Percentiles rank a stretch among this genome's conserved stretches.
Conservation (phyloP, 495 filamentous ascomycete species). For the Xylona heveae region DNA sequence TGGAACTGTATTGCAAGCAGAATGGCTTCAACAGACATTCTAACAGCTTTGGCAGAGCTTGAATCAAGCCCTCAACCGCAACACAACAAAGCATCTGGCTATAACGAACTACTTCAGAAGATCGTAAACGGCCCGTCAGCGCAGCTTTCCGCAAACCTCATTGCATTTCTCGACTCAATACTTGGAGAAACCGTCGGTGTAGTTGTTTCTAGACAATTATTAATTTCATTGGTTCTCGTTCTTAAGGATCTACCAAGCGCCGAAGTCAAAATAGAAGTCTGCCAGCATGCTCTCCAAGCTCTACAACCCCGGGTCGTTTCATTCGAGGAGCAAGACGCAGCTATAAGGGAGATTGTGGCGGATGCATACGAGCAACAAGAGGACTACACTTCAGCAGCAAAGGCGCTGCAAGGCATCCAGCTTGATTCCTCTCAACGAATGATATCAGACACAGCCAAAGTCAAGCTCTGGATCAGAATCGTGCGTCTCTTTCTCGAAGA, state of each 20-base stretch:
- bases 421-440: constrained; percentile 72
- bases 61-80: constrained; percentile 28
- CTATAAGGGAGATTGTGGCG: constrained; percentile 61
- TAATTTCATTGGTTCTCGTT: constrained; percentile 40
- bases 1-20: too few relatives aligned
- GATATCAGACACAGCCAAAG: constrained; percentile 58
- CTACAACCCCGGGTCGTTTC: constrained; percentile 46
- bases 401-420: constrained; percentile 59
- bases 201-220: constrained; percentile 48
- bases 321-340: constrained; percentile 66
- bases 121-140: constrained; percentile 35
- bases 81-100: constrained; percentile 33
- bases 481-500: constrained; percentile 87
- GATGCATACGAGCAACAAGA: constrained; percentile 65
- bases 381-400: constrained; percentile 58
- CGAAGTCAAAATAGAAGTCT: constrained; percentile 46
- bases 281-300: constrained; percentile 40
- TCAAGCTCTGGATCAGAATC: constrained; percentile 75
- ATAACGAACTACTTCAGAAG: constrained; percentile 41
- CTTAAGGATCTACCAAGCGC: constrained; percentile 31
- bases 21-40: constrained; percentile 39
- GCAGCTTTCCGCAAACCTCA: constrained; percentile 40
- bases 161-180: constrained; percentile 43
- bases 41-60: constrained; percentile 30
- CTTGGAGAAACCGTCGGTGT: constrained; percentile 50